Conservation (phyloP, 78 protist species). For the Monosiga brevicollis region DNA sequence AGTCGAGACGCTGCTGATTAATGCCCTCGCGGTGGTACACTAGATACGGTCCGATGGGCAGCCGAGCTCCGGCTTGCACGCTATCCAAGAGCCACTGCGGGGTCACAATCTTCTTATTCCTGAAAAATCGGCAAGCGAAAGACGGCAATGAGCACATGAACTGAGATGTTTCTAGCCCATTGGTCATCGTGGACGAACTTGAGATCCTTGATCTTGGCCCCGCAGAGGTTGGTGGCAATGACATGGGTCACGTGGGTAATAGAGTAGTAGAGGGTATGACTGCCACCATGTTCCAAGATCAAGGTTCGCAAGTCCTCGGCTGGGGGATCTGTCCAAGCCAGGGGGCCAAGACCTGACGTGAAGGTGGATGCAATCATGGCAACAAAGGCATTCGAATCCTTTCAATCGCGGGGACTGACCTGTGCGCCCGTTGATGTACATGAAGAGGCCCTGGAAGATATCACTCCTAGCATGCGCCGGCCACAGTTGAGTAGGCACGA, state of each 20-base stretch:
- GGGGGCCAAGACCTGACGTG: background rate
- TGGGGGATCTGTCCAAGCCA: background rate
- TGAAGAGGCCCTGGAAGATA: conserved; percentile 1
- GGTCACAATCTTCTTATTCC: background rate
- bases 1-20: background rate
- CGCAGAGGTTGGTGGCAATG: background rate
- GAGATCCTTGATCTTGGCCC: background rate
- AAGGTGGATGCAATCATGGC: background rate
- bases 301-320: background rate
- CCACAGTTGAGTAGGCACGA: background rate
- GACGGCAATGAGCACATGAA: background rate
- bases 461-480: background rate
- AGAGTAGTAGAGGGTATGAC: too few species aligned
- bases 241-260: background rate
- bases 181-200: background rate
- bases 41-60: background rate
- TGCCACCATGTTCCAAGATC: background rate
- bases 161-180: background rate
- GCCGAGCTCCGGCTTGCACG: background rate
- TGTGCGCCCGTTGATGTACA: conserved; percentile 6
- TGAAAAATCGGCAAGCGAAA: background rate
- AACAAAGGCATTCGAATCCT: background rate
- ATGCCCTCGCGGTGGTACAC: background rate
- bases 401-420: background rate
- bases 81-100: background rate